These are phyloP conservation scores for Jackrogersella minutella DNA, from an alignment of 495 filamentous ascomycete species.

Conservation along the genomic window DNA sequence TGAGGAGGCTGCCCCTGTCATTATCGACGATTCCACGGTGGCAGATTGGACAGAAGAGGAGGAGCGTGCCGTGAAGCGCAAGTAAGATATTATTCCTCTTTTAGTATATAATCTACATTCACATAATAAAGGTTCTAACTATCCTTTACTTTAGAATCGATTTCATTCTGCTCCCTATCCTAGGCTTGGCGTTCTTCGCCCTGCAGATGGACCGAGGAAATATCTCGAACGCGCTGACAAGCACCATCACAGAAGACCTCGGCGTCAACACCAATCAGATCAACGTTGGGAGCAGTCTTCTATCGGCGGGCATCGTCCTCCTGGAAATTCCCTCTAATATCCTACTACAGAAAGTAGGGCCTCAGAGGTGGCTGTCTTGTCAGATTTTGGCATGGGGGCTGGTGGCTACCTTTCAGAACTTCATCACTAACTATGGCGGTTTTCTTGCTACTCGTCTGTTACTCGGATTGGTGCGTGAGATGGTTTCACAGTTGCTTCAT, in stretches of 20 bases:
- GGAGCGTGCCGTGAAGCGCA: slow-evolving; percentile 48
- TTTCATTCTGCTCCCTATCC: slow-evolving; percentile 59
- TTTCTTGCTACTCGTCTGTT: slow-evolving; percentile 62
- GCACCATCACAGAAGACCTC: slow-evolving; percentile 60
- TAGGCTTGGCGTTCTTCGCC: slow-evolving; percentile 66
- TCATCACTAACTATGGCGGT: slow-evolving; percentile 59
- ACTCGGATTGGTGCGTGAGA: slow-evolving; percentile 52
- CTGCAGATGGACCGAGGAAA: slow-evolving; percentile 64
- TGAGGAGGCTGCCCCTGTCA: slow-evolving; percentile 40
- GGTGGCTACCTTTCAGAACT: slow-evolving; percentile 67
- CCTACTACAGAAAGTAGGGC: slow-evolving; percentile 63
- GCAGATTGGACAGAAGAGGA: slow-evolving; percentile 48
- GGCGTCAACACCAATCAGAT: slow-evolving; percentile 65
- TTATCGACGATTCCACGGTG: slow-evolving; percentile 25
- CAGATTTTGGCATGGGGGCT: slow-evolving; percentile 68
- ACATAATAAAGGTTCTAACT: neutral
- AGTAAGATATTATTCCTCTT: slow-evolving; percentile 42
- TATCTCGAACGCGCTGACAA: slow-evolving; percentile 60
- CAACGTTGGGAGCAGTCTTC: slow-evolving; percentile 64
- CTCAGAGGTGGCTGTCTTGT: slow-evolving; percentile 60
- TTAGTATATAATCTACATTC: no score
- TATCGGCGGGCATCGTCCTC: slow-evolving; percentile 64
- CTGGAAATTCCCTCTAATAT: slow-evolving; percentile 67
- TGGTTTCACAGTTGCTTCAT: neutral
- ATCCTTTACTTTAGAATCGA: slow-evolving; percentile 58